phyloP scores from a whole-genome alignment of 306 rosid genomes.

The Prunus campanulata region DNA sequence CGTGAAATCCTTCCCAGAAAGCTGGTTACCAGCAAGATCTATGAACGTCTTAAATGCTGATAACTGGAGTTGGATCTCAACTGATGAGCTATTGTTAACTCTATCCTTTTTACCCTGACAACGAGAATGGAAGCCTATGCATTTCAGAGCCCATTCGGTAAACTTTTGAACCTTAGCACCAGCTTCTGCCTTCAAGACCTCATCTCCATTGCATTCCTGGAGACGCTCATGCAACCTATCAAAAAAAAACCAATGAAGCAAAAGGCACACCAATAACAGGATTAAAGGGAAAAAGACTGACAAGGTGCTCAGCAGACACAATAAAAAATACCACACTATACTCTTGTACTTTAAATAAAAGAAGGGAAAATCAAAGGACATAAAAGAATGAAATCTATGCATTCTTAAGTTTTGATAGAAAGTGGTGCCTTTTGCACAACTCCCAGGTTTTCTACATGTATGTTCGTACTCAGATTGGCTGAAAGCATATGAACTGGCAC shows the following conservation, averaged over 20 bases:
- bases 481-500: neutral
- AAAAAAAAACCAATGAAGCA: conserved; percentile 20
- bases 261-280: conserved; percentile 3
- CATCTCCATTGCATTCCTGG: conserved; percentile 88
- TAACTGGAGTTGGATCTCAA: conserved; percentile 78
- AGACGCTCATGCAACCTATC: conserved; percentile 83
- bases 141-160: conserved; percentile 90
- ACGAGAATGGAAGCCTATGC: conserved; percentile 78
- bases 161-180: conserved; percentile 81
- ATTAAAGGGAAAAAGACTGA: neutral
- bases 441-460: neutral
- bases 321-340: neutral
- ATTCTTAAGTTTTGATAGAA: neutral
- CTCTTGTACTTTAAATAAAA: neutral
- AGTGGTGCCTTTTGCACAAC: neutral
- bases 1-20: conserved; percentile 82
- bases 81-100: conserved; percentile 48
- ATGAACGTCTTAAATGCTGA: conserved; percentile 76
- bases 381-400: neutral
- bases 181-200: conserved; percentile 85
- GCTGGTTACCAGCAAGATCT: conserved; percentile 85
- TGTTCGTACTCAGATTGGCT: neutral
- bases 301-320: neutral
- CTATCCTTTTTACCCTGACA: conserved; percentile 51
- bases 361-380: neutral